Evolutionary conservation across 2,329 filamentous ascomycete genomes (phyloP), one percentile per base, ranked within the genome.

Genomic region (Chaetomiaceae sp.): DNA sequence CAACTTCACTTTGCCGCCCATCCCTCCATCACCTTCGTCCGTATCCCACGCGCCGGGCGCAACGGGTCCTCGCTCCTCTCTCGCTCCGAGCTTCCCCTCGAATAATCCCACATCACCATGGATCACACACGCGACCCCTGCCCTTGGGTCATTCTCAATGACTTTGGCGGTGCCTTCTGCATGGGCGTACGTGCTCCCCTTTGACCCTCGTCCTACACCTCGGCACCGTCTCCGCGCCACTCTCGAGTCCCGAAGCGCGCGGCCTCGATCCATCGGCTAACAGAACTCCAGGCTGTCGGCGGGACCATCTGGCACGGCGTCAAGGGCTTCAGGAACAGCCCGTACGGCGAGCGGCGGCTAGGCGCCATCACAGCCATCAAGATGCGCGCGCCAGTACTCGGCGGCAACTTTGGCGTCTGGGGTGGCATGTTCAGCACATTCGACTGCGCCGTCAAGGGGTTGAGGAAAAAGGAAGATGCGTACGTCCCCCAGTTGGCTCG

Each of bases 121-220:
- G 92, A 99, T 84, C 94, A 97, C 80, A 88, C 89, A 60, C 83
- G 94, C 76, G 94, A 97, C 74, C 94, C 94, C 59, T 97, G 94
- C 75, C 94, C 94, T 53, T 97, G 87, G 86, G 91, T 97, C 68
- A 88, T 94, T 61, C 81, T 97, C 63, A 96, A 91, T 75, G 94
- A 99, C 76, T 97, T 97, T 70, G 94, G 94, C 59, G 94, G 94
- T 75, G 94, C 92, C 54, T 96, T 97, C 68, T 86, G 83, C 69
- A 97, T 96, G 92, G 92, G 92, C 65, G 90, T 94, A 88, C 61
- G 88, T 78, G 7, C 65, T 47, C 44, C 40, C 2, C 2, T 3
- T 7, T 19, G 20, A 23, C 14, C 2, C 4, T 29, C 23, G 29
- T n/a, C 37, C 1, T 25, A 34, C 9, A 33, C 22, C 15, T 23